A percentile compares a stretch with the other conserved stretches of the same genome.
These are phyloP conservation scores for Candida albicans DNA, from an alignment of 1,139 yeast genomes.

Conservation along the genomic window DNA sequence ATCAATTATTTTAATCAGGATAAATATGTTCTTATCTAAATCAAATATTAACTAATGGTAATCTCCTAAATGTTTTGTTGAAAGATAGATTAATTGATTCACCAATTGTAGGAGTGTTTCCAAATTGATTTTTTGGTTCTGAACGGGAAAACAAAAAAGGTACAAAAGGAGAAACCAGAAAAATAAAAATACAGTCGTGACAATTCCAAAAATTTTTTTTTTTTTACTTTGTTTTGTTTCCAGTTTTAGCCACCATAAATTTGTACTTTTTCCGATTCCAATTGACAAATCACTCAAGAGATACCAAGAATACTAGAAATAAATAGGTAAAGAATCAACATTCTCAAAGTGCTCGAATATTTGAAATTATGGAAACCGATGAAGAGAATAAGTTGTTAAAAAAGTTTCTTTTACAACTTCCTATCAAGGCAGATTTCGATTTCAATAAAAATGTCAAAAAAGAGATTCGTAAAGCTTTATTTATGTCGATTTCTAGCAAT, in stretches of 20 bases:
- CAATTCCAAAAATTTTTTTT: neutral
- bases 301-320: neutral
- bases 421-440: conserved; percentile 34
- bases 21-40: too few relatives aligned
- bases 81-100: too few relatives aligned
- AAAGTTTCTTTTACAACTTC: conserved; percentile 36
- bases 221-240: neutral
- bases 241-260: conserved; percentile 5
- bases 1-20: neutral
- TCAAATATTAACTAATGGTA: too few relatives aligned
- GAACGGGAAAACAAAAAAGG: too few relatives aligned
- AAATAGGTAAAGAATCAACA: neutral
- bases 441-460: conserved; percentile 35
- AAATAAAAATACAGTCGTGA: neutral
- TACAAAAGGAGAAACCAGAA: too few relatives aligned
- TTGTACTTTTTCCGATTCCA: neutral
- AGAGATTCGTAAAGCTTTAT: conserved; percentile 51
- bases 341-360: neutral
- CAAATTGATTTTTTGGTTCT: too few relatives aligned
- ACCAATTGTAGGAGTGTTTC: too few relatives aligned
- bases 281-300: neutral
- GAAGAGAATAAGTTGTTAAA: conserved; percentile 9
- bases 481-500: conserved; percentile 48
- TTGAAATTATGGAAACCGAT: conserved; percentile 7
- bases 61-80: too few relatives aligned